Evolutionary conservation across 345 rosid genomes (phyloP), one percentile per base, ranked within the genome.

Genomic region (Excoecaria agallocha): DNA sequence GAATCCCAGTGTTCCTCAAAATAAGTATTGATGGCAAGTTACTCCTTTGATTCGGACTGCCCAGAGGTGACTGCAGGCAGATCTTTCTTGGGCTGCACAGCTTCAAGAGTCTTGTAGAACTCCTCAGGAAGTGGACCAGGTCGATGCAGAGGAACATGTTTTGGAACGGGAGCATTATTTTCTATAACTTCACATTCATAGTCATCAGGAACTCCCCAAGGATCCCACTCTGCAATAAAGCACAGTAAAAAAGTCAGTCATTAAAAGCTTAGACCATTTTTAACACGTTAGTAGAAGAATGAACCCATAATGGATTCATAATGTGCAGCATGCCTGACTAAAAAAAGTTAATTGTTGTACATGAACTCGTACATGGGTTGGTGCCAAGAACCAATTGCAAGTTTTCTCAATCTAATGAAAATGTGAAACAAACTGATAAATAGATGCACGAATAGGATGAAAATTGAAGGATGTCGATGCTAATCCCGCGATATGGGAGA

Each of bases 161-260:
- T 91, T 0, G 99, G 99, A 78, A 93, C 82, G 4, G 96, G 96
- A 25, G 94, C 92, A 78, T 91, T 94, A 20, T 91, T 88, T 83
- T 95, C 98, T 12, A 95, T 85, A n/a, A 93, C 87, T 82, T 95
- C 98, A 22, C 94, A 90, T 75, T 91, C 94, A 39, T 89, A 88
- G 81, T 93, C 99, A 48, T 96, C 98, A 43, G 97, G 93, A 82
- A 93, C 93, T 76, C 93, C 98, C 98, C 98, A 91, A 66, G 98
- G 98, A 83, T 91, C 94, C 98, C 96, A 93, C 79, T 95, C 98
- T 95, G 90, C 81, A 58, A 69, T 51, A 71, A 9, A 79, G 68
- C 12, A 56, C 0, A 57, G 54, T 35, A 17, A 12, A 35, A 55
- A 7, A 8, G 46, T 4, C 46, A 43, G 46, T 43, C 6, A 43